Evolutionary conservation across 805 yeast genomes (phyloP), one percentile per base, ranked within the genome.

Genomic region (Myxozyma neotropica): DNA sequence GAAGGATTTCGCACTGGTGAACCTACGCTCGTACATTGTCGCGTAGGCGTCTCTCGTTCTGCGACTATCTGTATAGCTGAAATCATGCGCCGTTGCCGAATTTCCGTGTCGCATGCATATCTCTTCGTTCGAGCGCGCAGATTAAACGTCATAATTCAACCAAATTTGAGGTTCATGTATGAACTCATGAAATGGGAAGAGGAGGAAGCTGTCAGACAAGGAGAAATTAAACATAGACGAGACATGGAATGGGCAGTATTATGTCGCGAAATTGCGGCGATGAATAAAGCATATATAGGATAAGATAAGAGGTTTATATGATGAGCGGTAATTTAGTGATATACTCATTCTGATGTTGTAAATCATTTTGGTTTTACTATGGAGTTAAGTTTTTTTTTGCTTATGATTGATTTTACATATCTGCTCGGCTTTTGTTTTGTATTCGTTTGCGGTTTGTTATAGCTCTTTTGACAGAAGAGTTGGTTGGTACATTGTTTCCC

Each of bases 21-120:
- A 23, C 68, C 81, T 47, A 83, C 86, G 1, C 77, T 93, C 61
- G 92, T 93, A 10, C 98, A 93, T 72, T 93, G 98, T 69, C 88
- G 96, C 70, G 97, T 90, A 49, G 98, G 98, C 0, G 98, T 93
- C 2, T 89, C 96, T 0, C 77, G 98, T 56, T 89, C 96, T 2
- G 98, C 97, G 0, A 89, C 97, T 0, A 95, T 93, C 10, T 93
- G 95, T 67, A 93, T 93, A 66, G 97, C 97, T 0, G 97, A 91
- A 70, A 93, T 89, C 39, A 92, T 93, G 96, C 82, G 83, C 66
- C 75, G 96, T 42, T 74, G 88, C 54, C 74, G 81, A 15, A 75
- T 89, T 55, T 82, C 83, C 44, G 75, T 93, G 29, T 85, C 94
- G 1, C 77, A 85, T 33, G 96, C 98, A 0, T 93, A 92, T 69